Percentiles rank a stretch among this genome's conserved stretches.
Evolutionary conservation across 768 basidiomycete genomes (phyloP).

Genomic region (Tricholoma hemisulphureum): DNA sequence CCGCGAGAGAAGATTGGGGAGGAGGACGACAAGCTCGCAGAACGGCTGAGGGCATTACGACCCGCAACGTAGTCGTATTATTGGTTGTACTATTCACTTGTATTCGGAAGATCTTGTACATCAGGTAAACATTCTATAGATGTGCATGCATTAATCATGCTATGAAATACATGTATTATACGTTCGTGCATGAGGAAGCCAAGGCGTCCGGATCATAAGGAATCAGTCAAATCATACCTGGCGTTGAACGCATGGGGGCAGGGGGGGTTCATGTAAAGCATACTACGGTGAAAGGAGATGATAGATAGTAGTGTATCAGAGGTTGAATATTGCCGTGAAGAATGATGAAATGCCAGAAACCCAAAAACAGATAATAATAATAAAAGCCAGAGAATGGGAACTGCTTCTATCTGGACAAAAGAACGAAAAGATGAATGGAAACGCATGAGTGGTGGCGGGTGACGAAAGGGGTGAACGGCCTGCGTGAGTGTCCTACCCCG

Average conservation of each 20-base stretch:
- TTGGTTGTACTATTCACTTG: conserved; percentile 8
- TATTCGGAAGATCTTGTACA: conserved; percentile 8
- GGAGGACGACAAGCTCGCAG: conserved; percentile 80
- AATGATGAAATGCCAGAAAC: conserved; percentile 2
- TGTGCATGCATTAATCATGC: conserved; percentile 16
- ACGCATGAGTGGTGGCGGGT: no score
- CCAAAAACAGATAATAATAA: not conserved
- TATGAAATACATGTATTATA: conserved; percentile 18
- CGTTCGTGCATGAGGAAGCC: conserved; percentile 4
- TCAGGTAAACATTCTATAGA: not conserved
- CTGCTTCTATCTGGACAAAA: not conserved
- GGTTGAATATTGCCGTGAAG: not conserved
- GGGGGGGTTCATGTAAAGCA: conserved; percentile 1
- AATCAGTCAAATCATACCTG: not conserved
- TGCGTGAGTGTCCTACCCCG: not conserved
- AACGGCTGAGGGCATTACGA: conserved; percentile 83
- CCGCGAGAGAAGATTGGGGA: conserved; percentile 59
- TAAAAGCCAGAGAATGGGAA: not conserved
- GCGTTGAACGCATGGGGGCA: conserved; percentile 11
- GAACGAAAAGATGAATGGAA: not conserved
- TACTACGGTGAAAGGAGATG: not conserved
- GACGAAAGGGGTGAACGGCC: not conserved
- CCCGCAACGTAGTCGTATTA: conserved; percentile 55
- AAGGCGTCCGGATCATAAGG: not conserved
- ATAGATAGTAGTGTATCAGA: conserved; percentile 3